Evolutionary conservation across 2,329 filamentous ascomycete species (phyloP), one percentile per base, ranked within the genome.

Genomic region (Xylariales sp.): DNA sequence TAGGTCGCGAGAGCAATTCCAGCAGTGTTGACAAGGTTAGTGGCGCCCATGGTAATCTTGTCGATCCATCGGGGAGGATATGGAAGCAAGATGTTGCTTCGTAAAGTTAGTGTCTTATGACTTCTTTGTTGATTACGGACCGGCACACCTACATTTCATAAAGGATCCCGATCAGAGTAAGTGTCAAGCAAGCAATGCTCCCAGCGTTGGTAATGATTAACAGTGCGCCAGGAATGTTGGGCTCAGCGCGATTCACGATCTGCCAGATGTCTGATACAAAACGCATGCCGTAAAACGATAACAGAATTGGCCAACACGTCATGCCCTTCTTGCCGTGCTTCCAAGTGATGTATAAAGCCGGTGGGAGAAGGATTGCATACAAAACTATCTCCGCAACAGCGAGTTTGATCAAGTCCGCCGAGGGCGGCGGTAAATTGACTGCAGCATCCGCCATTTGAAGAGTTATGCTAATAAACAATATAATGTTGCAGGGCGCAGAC

Each of bases 251-350:
- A 15, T 31, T 31, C 16, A 31, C 14, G 4, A 31, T 31, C 14
- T 31, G 29, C 6, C 20, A 31, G 7, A 31, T 31, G 8, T 31
- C 29, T n/a, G 29, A 16, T 7, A 31, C 29, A 16, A 31, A 17
- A 13, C 29, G 29, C 29, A 31, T 31, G 29, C 17, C 29, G 14
- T 18, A 31, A 16, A 31, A 13, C 4, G 29, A 31, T 13, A 31
- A 10, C 29, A 31, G 16, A 13, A 31, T 31, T 18, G 29, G 29
- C 29, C 29, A 31, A 13, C 29, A 31, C 16, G 20, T 18, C 29
- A 31, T 31, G 29, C 29, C 31, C 18, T 13, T n/a, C 15, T 23
- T 23, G 5, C 31, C 31, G 31, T 33, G 31, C 31, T 33, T 33
- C 31, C 31, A 33, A 17, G 19, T 23, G 7, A 33, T 33, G 17